Evolutionary conservation across 257 asterid genomes (phyloP), one percentile per base, ranked within the genome.

Genomic region (Hygrophila difformis): DNA sequence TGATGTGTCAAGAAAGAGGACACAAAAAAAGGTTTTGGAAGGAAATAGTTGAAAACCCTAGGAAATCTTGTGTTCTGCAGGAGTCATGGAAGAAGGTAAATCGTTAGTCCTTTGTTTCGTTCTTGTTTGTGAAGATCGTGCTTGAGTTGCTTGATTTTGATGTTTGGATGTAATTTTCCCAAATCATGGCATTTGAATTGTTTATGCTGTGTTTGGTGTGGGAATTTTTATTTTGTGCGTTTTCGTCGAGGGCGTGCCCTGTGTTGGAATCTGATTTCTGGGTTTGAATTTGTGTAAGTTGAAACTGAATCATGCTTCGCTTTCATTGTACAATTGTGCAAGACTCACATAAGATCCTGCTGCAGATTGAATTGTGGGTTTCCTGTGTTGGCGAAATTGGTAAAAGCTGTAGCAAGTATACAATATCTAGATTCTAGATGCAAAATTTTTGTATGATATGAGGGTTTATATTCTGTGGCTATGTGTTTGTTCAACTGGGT

Each of bases 41-140:
- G n/a, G 5, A n/a, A 28, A 48, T n/a, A n/a, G 26, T n/a, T 0
- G n/a, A 41, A 39, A 28, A 24, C 21, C 38, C 37, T n/a, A 16
- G 49, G 43, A 53, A 43, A 53, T 19, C 12, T 39, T 44, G 10
- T 33, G 23, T 41, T 8, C 50, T 51, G 16, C 18, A 39, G 24
- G 29, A 48, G 55, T 53, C 57, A 69, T 69, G 76, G 71, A 64
- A 19, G 65, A 42, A 50, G 76, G 76, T 69, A 55, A 42, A 5
- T 4, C 10, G 12, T 33, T 4, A 5, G 3, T 33, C 13, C 6
- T 44, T 44, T 39, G 3, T 16, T 16, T 13, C 2, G 33, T 3
- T 34, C n/a, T 34, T 20, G 12, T 8, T 15, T 20, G 26, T 60
- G 14, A 14, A 29, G 71, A 51, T 60, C 68, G 40, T 49, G 59